Evolutionary conservation across 345 rosid genomes (phyloP).

Genomic region (Theobroma cacao): DNA sequence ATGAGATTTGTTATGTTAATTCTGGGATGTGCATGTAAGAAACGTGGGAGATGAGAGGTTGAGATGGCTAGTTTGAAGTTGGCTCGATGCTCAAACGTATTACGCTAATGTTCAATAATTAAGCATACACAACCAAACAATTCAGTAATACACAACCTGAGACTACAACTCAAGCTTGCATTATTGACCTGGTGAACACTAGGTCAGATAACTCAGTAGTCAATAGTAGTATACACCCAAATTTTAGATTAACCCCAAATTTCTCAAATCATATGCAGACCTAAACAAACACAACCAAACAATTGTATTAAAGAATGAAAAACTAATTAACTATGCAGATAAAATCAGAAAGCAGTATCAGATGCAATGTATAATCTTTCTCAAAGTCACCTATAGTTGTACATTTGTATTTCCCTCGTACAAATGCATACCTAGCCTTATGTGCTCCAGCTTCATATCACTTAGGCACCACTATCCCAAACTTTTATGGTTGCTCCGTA

Average conservation of each 20-base stretch:
- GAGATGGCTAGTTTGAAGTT: too few relatives aligned
- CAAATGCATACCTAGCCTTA: constrained; percentile 18
- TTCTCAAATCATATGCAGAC: constrained; percentile 2
- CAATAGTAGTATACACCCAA: neutral
- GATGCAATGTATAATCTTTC: constrained; percentile 14
- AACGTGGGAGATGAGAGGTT: too few relatives aligned
- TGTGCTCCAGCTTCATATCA: constrained; percentile 14
- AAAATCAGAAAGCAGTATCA: neutral
- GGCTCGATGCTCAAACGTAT: too few relatives aligned
- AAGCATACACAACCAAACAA: neutral
- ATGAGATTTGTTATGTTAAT: too few relatives aligned
- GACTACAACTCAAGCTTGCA: neutral
- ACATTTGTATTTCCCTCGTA: constrained; percentile 21
- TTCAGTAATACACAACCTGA: neutral
- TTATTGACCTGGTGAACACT: neutral
- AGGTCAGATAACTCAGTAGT: neutral
- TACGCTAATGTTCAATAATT: neutral
- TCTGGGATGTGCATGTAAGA: too few relatives aligned
- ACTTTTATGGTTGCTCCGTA: constrained; percentile 17
- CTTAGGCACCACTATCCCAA: constrained; percentile 9
- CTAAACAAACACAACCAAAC: constrained; percentile 14
- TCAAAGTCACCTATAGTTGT: constrained; percentile 23
- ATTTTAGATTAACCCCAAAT: too few relatives aligned
- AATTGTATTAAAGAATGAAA: constrained; percentile 3
- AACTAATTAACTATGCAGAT: constrained; percentile 1